Conservation (phyloP, 2,329 filamentous ascomycete genomes). For the Claviceps humidiphila region DNA sequence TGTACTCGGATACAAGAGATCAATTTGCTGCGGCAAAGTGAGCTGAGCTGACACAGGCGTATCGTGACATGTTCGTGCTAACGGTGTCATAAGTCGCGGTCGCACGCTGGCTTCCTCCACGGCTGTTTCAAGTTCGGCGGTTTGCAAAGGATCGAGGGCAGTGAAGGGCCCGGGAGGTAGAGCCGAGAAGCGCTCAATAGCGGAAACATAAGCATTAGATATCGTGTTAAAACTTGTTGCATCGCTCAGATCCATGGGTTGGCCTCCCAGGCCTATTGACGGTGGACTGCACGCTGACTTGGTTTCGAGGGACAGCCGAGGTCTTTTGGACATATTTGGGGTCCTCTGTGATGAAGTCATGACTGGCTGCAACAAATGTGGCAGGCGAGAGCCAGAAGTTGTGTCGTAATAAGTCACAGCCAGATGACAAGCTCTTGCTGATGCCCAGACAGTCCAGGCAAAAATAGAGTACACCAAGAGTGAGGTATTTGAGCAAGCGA, state of each 20-base stretch:
- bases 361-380: background rate
- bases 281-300: constrained; percentile 28
- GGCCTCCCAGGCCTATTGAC: constrained; percentile 21
- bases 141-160: constrained; percentile 31
- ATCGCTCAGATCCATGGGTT: constrained; percentile 38
- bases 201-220: constrained; percentile 50
- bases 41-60: constrained; percentile 40
- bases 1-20: constrained; percentile 37
- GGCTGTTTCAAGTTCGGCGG: constrained; percentile 18
- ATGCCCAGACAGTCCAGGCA: background rate
- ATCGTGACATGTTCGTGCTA: constrained; percentile 33
- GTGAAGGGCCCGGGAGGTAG: constrained; percentile 32
- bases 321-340: constrained; percentile 27
- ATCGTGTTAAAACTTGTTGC: constrained; percentile 54
- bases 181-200: constrained; percentile 46
- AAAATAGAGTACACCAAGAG: background rate
- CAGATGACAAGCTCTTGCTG: background rate
- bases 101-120: constrained; percentile 19
- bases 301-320: constrained; percentile 44
- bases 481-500: background rate
- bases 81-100: constrained; percentile 28
- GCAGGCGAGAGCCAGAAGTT: background rate
- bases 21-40: constrained; percentile 31
- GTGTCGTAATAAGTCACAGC: background rate
- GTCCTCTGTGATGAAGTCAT: constrained; percentile 13